Evolutionary conservation across 441 rosid species (phyloP), one percentile per base, ranked within the genome.

Genomic region (Hypseocharis bilobata): DNA sequence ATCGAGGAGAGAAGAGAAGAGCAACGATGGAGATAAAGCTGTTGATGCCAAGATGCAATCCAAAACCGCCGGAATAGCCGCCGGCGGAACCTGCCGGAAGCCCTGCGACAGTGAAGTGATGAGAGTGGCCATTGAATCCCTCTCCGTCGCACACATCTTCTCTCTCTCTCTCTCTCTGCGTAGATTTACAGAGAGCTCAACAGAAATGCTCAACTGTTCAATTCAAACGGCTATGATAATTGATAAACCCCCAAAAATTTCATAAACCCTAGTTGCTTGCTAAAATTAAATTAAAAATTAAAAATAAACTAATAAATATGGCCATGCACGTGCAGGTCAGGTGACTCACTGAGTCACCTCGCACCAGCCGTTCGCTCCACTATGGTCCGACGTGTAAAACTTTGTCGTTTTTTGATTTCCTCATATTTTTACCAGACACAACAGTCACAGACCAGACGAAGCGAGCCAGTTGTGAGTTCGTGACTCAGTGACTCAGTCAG

Each of bases 41-140:
- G 87, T 85, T 64, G 96, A 86, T 49, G 83, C 84, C 69, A 87
- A 72, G 73, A 92, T 77, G 84, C 94, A 87, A 72, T 90, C 96
- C 60, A 90, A 79, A 81, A 88, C 70, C 11, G 92, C 77, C 8
- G 96, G 92, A 32, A 92, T 68, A 51, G 94, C 96, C 5, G 81
- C 60, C 66, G 79, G 75, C 45, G 92, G 94, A 45, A 89, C 87
- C 14, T 84, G 80, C 26, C 72, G 71, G 61, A 88, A 83, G 85
- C 87, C 85, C 63, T 67, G 71, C 3, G 85, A 84, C 27, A 90
- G 80, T 20, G 92, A 82, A 59, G 80, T 42, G 71, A 83, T 68
- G 29, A 83, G 25, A 55, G 89, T 74, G 13, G 71, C 81, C 83
- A 72, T 68, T 20, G 78, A 42, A 45, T 54, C 65, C 64, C 32